These are phyloP conservation scores for Salix udensis DNA, from an alignment of 345 rosid genomes.

Conservation along the genomic window DNA sequence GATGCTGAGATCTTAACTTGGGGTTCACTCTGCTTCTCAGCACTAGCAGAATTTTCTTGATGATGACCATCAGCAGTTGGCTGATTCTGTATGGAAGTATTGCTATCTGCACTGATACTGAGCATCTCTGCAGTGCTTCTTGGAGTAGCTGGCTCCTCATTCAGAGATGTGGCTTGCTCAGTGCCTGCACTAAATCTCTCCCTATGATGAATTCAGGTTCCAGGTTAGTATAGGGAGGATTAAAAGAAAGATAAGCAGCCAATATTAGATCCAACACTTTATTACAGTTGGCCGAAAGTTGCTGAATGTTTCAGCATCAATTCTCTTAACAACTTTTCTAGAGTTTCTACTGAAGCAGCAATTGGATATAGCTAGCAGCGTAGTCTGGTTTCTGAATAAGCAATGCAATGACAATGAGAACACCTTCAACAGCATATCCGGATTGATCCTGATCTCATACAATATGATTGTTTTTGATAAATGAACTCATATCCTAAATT, in stretches of 20 bases:
- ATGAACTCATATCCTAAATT: not conserved
- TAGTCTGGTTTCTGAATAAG: not conserved
- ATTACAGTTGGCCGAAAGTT: not conserved
- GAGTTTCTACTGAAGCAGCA: not conserved
- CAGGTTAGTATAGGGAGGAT: not conserved
- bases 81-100: constrained; percentile 17
- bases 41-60: not conserved
- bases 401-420: too few relatives aligned
- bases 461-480: not conserved
- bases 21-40: constrained; percentile 1
- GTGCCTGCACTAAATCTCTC: constrained; percentile 38
- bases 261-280: not conserved
- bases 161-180: constrained; percentile 21
- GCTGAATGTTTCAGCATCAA: not conserved
- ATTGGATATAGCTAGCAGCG: not conserved
- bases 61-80: not conserved
- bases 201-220: constrained; percentile 29
- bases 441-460: not conserved
- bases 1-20: not conserved
- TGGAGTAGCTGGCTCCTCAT: constrained; percentile 6
- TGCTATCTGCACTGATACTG: constrained; percentile 5
- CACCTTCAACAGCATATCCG: not conserved
- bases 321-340: not conserved
- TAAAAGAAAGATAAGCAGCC: not conserved
- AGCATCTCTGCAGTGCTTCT: constrained; percentile 7